These are phyloP conservation scores for Ambrosiella xylebori DNA, from an alignment of 2,329 filamentous ascomycete genomes.

Conservation along the genomic window DNA sequence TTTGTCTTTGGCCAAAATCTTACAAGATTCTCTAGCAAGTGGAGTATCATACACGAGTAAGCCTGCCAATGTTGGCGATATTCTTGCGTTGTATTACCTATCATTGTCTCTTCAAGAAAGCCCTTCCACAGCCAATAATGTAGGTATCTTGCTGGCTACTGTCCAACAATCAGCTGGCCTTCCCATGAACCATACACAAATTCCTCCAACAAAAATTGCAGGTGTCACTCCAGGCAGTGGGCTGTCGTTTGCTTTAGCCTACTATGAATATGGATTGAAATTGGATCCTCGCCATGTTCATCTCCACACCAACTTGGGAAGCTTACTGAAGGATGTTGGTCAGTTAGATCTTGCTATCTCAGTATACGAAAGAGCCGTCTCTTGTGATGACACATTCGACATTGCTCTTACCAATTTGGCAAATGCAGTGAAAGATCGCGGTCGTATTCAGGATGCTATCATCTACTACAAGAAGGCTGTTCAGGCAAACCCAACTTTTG, in stretches of 20 bases:
- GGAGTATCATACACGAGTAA: conserved; percentile 39
- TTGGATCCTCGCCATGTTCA: conserved; percentile 84
- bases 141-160: conserved; percentile 88
- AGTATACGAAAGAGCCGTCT: conserved; percentile 93
- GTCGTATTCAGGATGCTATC: conserved; percentile 81
- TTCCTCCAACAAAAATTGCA: not conserved
- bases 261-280: conserved; percentile 85
- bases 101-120: conserved; percentile 89
- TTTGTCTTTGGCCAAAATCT: conserved; percentile 89
- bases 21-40: conserved; percentile 85
- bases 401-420: conserved; percentile 93
- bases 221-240: conserved; percentile 77
- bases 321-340: conserved; percentile 87
- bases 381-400: conserved; percentile 85
- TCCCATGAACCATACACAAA: conserved; percentile 1
- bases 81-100: conserved; percentile 85
- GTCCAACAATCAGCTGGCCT: conserved; percentile 49
- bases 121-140: conserved; percentile 94
- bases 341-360: conserved; percentile 80
- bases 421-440: conserved; percentile 95
- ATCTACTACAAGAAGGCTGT: conserved; percentile 82
- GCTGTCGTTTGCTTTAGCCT: conserved; percentile 70
- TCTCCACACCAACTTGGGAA: conserved; percentile 90
- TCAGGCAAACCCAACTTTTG: conserved; percentile 81
- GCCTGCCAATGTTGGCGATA: conserved; percentile 68